Evolutionary conservation across 2,329 filamentous ascomycete species (phyloP).

Genomic region (Aspergillus tubingensis): DNA sequence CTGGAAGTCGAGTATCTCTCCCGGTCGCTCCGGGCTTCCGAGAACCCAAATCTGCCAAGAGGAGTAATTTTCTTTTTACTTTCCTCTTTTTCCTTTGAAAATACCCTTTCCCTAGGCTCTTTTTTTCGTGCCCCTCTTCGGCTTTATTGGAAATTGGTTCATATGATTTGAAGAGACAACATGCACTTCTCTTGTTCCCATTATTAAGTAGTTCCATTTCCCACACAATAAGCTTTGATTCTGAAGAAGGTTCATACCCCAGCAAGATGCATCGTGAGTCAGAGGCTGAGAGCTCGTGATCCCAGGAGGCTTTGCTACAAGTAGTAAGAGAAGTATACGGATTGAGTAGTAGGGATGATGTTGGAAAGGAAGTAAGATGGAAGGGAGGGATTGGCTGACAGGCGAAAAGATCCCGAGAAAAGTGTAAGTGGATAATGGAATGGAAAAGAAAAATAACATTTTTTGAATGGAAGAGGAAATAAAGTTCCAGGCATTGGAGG

Average conservation of each 20-base stretch:
- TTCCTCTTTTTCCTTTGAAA: background rate
- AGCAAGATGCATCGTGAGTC: background rate
- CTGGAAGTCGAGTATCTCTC: constrained; percentile 11
- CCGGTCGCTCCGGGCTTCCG: constrained; percentile 21
- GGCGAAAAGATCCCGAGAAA: background rate
- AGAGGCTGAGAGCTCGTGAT: background rate
- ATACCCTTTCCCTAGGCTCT: background rate
- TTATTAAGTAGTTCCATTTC: too few species aligned
- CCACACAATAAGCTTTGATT: too few species aligned
- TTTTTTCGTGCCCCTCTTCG: background rate
- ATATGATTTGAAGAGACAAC: too few species aligned
- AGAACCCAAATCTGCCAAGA: constrained; percentile 1
- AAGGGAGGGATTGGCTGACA: background rate
- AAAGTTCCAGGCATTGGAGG: constrained; percentile 8
- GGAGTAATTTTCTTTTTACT: background rate
- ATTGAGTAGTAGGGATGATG: background rate
- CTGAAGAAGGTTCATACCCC: too few species aligned
- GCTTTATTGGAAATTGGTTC: too few species aligned
- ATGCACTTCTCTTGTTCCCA: too few species aligned
- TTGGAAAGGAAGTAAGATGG: background rate
- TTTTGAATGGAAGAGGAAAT: constrained; percentile 2
- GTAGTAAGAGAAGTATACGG: background rate
- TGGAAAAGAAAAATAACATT: background rate
- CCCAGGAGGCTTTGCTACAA: background rate
- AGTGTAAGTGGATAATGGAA: background rate